A percentile compares a stretch with the other conserved stretches of the same genome.
Evolutionary conservation across 169 alveolate species (phyloP).

Genomic region (Cryptosporidium parvum): DNA sequence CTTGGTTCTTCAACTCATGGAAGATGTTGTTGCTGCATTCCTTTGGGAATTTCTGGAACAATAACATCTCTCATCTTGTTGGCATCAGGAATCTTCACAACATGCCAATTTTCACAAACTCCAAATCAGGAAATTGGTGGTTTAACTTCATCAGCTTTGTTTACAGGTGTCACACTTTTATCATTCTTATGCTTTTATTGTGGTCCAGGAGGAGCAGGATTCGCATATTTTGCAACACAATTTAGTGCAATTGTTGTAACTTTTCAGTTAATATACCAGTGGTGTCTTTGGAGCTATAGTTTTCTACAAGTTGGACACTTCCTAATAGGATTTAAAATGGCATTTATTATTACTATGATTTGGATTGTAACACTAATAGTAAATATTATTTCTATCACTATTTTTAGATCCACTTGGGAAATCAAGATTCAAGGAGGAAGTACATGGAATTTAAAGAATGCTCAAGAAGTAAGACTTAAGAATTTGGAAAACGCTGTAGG

Average conservation of each 20-base stretch:
- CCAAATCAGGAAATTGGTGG: slow-evolving; percentile 70
- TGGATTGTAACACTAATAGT: slow-evolving; percentile 48
- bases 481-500: slow-evolving; percentile 67
- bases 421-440: slow-evolving; percentile 65
- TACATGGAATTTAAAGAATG: slow-evolving; percentile 66
- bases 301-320: slow-evolving; percentile 44
- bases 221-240: slow-evolving; percentile 63
- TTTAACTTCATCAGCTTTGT: slow-evolving; percentile 51
- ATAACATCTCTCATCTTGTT: slow-evolving; percentile 24
- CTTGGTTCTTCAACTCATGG: slow-evolving; percentile 64
- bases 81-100: slow-evolving; percentile 33
- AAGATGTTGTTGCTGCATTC: slow-evolving; percentile 69
- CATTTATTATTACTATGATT: slow-evolving; percentile 36
- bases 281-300: slow-evolving; percentile 60
- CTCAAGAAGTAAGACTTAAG: slow-evolving; percentile 59
- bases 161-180: slow-evolving; percentile 29
- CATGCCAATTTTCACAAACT: slow-evolving; percentile 71
- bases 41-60: slow-evolving; percentile 63
- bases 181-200: slow-evolving; percentile 51
- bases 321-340: slow-evolving; percentile 42
- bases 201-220: slow-evolving; percentile 71
- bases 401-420: slow-evolving; percentile 75
- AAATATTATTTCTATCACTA: slow-evolving; percentile 33
- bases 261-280: slow-evolving; percentile 55
- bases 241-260: slow-evolving; percentile 65